These are phyloP conservation scores for Puya raimondii DNA, from an alignment of 176 grass and related monocot genomes.

Conservation along the genomic window DNA sequence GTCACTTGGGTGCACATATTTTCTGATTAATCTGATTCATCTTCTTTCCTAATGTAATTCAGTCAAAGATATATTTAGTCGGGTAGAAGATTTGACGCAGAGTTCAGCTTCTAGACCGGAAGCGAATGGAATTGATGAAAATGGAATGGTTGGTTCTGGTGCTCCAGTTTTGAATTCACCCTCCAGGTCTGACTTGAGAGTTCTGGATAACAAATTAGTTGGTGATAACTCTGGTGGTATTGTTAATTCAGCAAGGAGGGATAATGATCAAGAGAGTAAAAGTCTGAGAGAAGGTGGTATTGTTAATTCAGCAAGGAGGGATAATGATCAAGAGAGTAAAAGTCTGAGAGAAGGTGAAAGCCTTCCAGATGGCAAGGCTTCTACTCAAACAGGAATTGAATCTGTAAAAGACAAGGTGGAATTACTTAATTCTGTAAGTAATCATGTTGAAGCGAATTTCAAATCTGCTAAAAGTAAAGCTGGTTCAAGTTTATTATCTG, in stretches of 20 bases:
- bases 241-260: background rate
- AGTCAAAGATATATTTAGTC: constrained; percentile 54
- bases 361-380: constrained; percentile 10
- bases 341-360: constrained; percentile 14
- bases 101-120: constrained; percentile 6
- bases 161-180: background rate
- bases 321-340: background rate
- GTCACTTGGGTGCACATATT: background rate
- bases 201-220: background rate
- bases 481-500: constrained; percentile 14
- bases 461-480: background rate
- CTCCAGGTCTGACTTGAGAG: background rate
- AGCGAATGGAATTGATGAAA: background rate
- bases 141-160: background rate
- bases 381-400: background rate
- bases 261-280: background rate
- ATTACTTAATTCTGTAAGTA: constrained; percentile 1
- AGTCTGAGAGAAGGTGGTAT: constrained; percentile 12
- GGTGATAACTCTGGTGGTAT: background rate
- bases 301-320: background rate
- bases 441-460: constrained; percentile 1
- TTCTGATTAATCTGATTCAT: background rate
- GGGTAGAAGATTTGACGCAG: constrained; percentile 29
- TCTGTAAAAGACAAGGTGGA: constrained; percentile 2
- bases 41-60: constrained; percentile 17